phyloP scores from a whole-genome alignment of 768 basidiomycete genomes.

The Boletus rubescentipes region DNA sequence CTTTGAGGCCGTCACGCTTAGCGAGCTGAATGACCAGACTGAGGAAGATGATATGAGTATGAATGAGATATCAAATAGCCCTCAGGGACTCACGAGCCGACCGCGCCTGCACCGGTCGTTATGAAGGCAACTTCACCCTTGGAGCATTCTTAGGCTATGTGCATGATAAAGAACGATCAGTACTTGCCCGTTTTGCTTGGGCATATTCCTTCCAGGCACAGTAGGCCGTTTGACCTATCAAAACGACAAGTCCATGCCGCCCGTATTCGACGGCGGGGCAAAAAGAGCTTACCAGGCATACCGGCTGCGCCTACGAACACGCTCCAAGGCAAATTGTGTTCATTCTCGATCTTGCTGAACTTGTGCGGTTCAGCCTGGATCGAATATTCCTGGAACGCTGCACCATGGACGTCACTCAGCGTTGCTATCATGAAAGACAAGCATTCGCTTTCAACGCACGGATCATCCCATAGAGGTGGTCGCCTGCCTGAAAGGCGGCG shows the following conservation, averaged over 20 bases:
- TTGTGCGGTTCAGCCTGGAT: background rate
- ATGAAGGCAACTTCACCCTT: slow-evolving; percentile 6
- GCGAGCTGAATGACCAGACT: slow-evolving; percentile 7
- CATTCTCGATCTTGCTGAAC: background rate
- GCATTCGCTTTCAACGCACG: background rate
- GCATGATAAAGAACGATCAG: background rate
- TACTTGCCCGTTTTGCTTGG: background rate
- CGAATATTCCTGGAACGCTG: slow-evolving; percentile 6
- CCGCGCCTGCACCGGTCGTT: background rate
- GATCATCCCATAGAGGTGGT: slow-evolving; percentile 2
- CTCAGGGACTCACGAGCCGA: slow-evolving; percentile 2
- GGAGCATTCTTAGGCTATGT: background rate
- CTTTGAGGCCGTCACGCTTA: slow-evolving; percentile 9
- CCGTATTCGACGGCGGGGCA: background rate
- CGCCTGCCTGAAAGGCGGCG: background rate
- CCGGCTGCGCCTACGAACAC: slow-evolving; percentile 2
- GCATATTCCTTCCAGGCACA: slow-evolving; percentile 8
- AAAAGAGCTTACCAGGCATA: background rate
- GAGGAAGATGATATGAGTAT: background rate
- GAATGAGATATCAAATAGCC: background rate
- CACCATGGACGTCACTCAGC: background rate
- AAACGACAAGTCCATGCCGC: background rate
- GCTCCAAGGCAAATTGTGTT: background rate
- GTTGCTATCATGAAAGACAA: background rate
- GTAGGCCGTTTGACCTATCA: slow-evolving; percentile 4